A percentile compares a stretch with the other conserved stretches of the same genome.
Evolutionary conservation across 106 monocot species (phyloP).

Genomic region (Acorus calamus): DNA sequence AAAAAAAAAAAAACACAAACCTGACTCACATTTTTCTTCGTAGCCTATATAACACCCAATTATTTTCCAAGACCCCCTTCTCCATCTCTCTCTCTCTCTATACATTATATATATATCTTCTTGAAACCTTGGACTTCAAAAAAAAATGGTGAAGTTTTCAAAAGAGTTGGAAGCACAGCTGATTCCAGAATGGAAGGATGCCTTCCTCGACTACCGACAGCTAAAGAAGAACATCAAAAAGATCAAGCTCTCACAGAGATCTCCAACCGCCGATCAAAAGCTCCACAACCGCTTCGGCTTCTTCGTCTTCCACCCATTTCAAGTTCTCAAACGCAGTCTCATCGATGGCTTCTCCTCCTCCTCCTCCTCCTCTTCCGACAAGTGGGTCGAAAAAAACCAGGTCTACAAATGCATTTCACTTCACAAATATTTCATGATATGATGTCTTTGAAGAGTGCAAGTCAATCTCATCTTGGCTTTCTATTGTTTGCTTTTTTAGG

Average conservation of each 20-base stretch:
- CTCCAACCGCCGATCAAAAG: too few species aligned
- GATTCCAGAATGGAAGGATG: conserved; percentile 95
- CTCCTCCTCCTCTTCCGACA: too few species aligned
- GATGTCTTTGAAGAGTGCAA: too few species aligned
- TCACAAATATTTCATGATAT: not conserved
- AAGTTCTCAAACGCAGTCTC: conserved; percentile 13
- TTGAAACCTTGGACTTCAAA: not conserved
- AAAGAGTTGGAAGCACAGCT: conserved; percentile 83
- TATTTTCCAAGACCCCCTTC: not conserved
- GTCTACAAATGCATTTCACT: not conserved
- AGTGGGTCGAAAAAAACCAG: too few species aligned
- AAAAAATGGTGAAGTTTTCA: conserved; percentile 82
- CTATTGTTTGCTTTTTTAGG: conserved; percentile 7
- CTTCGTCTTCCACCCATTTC: conserved; percentile 43
- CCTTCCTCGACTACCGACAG: conserved; percentile 84
- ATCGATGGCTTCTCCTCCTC: conserved; percentile 8
- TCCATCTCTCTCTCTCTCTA: not conserved
- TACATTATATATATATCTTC: too few species aligned
- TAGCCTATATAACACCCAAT: conserved; percentile 5
- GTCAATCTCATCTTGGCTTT: too few species aligned
- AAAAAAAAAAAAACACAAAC: too few species aligned
- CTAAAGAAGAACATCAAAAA: conserved; percentile 93
- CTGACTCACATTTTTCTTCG: not conserved
- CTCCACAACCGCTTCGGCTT: conserved; percentile 17
- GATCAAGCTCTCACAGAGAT: conserved; percentile 40